Conservation (phyloP, 2,329 filamentous ascomycete species). For the Calonectria multiphialidica region DNA sequence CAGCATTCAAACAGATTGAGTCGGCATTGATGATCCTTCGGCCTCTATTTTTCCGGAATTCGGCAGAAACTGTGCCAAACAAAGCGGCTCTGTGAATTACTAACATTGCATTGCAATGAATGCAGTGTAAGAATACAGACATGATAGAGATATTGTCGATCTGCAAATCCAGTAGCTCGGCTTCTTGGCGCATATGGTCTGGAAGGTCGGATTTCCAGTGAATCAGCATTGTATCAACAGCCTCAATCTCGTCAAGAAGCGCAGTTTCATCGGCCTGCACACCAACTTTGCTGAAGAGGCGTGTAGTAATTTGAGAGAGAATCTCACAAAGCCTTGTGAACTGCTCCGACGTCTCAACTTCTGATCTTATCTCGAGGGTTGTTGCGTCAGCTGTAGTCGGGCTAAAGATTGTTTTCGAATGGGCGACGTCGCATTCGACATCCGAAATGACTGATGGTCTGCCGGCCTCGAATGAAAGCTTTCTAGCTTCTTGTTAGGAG, state of each 20-base stretch:
- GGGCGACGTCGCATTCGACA: not conserved
- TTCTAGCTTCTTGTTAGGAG: not conserved
- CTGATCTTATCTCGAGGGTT: not conserved
- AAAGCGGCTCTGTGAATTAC: not conserved
- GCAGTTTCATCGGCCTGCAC: not conserved
- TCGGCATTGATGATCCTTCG: not conserved
- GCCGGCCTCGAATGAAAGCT: not conserved
- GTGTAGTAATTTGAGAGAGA: not conserved
- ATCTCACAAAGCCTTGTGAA: not conserved
- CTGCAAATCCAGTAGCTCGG: not conserved
- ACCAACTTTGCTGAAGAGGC: not conserved
- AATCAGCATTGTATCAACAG: not conserved
- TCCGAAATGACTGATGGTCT: not conserved
- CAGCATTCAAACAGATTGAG: not conserved
- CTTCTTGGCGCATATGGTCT: not conserved
- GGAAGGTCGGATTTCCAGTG: not conserved
- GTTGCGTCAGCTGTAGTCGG: not conserved
- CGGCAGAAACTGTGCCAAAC: not conserved
- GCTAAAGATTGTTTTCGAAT: not conserved
- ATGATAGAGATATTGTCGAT: not conserved
- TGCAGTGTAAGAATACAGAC: not conserved
- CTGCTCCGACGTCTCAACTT: not conserved
- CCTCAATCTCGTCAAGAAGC: not conserved
- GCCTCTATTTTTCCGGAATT: not conserved
- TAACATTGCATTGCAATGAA: not conserved